Evolutionary conservation across 2,329 filamentous ascomycete genomes (phyloP).

Genomic region (Aspergillus fumigatus): DNA sequence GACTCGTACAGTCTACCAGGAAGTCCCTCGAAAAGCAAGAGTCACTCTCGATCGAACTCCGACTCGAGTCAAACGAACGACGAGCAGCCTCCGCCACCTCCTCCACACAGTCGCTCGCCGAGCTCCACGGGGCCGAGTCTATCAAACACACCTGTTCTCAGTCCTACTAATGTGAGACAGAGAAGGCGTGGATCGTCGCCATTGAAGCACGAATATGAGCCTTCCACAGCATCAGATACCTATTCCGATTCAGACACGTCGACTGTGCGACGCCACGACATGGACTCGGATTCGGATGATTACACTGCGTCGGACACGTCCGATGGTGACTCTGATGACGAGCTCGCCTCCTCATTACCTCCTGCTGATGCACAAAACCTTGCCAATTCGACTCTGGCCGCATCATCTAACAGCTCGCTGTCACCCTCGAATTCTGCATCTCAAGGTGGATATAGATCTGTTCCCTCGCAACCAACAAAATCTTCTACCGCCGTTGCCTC

Average conservation of each 20-base stretch:
- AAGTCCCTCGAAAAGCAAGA: slow-evolving; percentile 22
- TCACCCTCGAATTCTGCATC: slow-evolving; percentile 79
- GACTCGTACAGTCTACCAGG: slow-evolving; percentile 17
- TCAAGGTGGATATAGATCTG: slow-evolving; percentile 61
- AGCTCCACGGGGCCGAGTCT: slow-evolving; percentile 44
- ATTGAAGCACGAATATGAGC: slow-evolving; percentile 93
- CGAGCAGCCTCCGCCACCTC: slow-evolving; percentile 35
- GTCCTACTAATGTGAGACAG: slow-evolving; percentile 45
- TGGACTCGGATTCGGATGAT: slow-evolving; percentile 44
- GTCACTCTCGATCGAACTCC: slow-evolving; percentile 24
- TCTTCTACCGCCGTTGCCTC: slow-evolving; percentile 55
- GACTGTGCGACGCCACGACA: slow-evolving; percentile 50
- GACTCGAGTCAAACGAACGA: slow-evolving; percentile 21
- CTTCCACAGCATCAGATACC: slow-evolving; percentile 67
- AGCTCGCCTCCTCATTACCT: slow-evolving; percentile 23
- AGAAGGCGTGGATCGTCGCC: slow-evolving; percentile 81
- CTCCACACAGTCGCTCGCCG: slow-evolving; percentile 51
- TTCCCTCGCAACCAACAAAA: slow-evolving; percentile 44
- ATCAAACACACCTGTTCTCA: slow-evolving; percentile 44
- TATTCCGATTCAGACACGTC: slow-evolving; percentile 53
- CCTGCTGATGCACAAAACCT: slow-evolving; percentile 30
- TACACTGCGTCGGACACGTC: slow-evolving; percentile 48
- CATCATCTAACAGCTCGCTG: slow-evolving; percentile 56
- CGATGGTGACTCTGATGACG: slow-evolving; percentile 54
- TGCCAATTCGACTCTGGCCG: slow-evolving; percentile 38